Conservation (phyloP, 345 rosid genomes). For the Atalantia buxifolia region DNA sequence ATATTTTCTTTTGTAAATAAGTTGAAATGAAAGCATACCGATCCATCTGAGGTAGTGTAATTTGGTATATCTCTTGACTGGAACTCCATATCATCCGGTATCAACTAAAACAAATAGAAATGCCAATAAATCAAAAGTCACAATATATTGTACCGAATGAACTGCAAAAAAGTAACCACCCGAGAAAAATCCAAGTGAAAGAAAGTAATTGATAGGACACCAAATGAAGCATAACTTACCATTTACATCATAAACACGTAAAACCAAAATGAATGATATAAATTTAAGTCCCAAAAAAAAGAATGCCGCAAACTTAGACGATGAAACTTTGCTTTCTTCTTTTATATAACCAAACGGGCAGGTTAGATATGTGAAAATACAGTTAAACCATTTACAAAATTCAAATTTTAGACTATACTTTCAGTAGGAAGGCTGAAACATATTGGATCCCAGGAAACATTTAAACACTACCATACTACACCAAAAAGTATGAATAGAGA, state of each 20-base stretch:
- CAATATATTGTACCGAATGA: not conserved
- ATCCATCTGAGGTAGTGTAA: conserved; percentile 88
- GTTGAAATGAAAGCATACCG: conserved; percentile 39
- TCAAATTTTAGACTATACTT: too few species aligned
- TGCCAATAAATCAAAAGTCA: not conserved
- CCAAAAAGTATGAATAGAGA: not conserved
- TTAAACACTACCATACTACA: not conserved
- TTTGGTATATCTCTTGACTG: conserved; percentile 93
- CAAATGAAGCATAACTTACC: not conserved
- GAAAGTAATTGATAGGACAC: too few species aligned
- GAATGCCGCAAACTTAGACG: not conserved
- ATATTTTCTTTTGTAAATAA: not conserved
- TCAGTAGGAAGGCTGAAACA: not conserved
- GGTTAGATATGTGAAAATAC: not conserved
- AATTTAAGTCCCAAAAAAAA: not conserved
- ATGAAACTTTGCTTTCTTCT: too few species aligned
- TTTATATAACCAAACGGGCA: not conserved
- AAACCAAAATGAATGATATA: not conserved
- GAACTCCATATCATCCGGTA: conserved; percentile 96
- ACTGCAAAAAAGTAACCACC: not conserved
- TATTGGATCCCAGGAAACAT: not conserved
- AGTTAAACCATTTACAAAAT: not conserved
- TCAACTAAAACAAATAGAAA: conserved; percentile 44
- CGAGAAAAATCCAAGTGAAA: too few species aligned
- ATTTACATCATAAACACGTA: not conserved